A percentile compares a stretch with the other conserved stretches of the same genome.
Conservation (phyloP, 208 protist genomes). For the Leishmania gerbilli region DNA sequence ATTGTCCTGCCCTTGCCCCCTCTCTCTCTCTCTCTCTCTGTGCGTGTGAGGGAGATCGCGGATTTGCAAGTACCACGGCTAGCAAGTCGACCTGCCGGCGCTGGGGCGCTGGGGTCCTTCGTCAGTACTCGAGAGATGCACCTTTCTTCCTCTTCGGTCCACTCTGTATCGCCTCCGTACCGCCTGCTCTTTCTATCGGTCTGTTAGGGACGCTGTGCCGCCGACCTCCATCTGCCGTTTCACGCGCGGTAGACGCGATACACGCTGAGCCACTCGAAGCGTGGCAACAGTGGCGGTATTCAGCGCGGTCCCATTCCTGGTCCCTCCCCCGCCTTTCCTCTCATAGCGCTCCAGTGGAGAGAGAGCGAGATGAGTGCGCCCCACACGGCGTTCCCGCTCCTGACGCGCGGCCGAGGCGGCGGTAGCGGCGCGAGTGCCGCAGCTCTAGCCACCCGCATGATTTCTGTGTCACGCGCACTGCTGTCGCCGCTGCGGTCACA, state of each 20-base stretch:
- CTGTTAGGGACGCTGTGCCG: background rate
- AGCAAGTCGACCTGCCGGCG: background rate
- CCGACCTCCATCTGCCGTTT: background rate
- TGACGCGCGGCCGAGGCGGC: slow-evolving; percentile 7
- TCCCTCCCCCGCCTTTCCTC: background rate
- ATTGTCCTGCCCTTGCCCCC: background rate
- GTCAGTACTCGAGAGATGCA: background rate
- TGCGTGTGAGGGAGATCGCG: background rate
- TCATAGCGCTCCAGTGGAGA: background rate
- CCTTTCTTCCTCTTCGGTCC: background rate
- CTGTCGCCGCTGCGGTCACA: slow-evolving; percentile 14
- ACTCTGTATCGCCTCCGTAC: background rate
- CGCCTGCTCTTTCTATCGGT: background rate
- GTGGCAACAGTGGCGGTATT: background rate
- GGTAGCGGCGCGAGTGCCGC: background rate
- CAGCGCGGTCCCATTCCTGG: background rate
- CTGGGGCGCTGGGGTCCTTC: background rate
- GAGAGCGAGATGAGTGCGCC: slow-evolving; percentile 5
- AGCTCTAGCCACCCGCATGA: slow-evolving; percentile 12
- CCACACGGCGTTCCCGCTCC: slow-evolving; percentile 22
- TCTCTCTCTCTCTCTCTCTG: background rate
- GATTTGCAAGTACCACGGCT: background rate
- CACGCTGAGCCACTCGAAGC: background rate
- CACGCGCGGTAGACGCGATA: background rate
- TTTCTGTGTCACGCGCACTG: slow-evolving; percentile 8